Conservation (phyloP, 441 rosid species). For the Mallotus japonicus region DNA sequence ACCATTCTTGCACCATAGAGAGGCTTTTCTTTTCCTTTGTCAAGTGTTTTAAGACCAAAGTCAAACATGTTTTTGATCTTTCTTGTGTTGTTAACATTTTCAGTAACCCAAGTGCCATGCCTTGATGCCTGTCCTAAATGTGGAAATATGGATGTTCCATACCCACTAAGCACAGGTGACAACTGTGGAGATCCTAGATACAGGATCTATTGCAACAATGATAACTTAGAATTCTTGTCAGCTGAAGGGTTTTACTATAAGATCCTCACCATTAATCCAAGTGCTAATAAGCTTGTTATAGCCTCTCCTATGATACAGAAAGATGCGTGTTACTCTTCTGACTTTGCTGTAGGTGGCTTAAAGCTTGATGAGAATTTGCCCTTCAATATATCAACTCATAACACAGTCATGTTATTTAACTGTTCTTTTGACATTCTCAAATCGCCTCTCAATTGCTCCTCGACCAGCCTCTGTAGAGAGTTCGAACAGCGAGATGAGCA, state of each 20-base stretch:
- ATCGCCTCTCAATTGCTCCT: constrained; percentile 54
- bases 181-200: constrained; percentile 56
- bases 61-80: constrained; percentile 25
- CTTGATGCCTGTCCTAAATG: constrained; percentile 47
- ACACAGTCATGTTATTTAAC: constrained; percentile 57
- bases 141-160: constrained; percentile 48
- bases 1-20: constrained; percentile 14
- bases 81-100: constrained; percentile 20
- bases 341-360: constrained; percentile 46
- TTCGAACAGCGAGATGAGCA: constrained; percentile 34
- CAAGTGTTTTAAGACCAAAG: neutral
- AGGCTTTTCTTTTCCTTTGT: neutral
- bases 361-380: constrained; percentile 44
- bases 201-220: constrained; percentile 44
- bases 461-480: constrained; percentile 40
- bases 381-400: constrained; percentile 52
- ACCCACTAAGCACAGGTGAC: constrained; percentile 51
- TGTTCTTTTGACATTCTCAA: constrained; percentile 41
- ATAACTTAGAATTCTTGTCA: constrained; percentile 40
- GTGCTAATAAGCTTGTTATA: constrained; percentile 39
- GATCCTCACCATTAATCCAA: constrained; percentile 43
- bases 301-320: constrained; percentile 40
- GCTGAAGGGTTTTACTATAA: constrained; percentile 36
- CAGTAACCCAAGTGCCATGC: constrained; percentile 32
- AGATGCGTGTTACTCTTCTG: constrained; percentile 47